Percentiles rank a stretch among this genome's conserved stretches.
phyloP scores from a whole-genome alignment of 2,329 filamentous ascomycete species.

The Colletotrichum sp. region DNA sequence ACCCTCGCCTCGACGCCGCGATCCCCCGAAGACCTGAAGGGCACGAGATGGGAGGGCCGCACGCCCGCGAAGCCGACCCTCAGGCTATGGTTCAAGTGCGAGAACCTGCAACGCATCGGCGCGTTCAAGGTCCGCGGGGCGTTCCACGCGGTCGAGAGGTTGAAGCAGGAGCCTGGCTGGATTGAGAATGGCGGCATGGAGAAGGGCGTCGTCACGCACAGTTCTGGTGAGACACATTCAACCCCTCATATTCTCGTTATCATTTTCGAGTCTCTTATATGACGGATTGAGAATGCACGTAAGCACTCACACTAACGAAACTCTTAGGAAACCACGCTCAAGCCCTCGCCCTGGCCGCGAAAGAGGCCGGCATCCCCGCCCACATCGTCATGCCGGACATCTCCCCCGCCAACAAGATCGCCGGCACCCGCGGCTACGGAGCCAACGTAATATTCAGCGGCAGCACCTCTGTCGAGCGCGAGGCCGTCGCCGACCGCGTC shows the following conservation, averaged over 20 bases:
- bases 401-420: conserved; percentile 84
- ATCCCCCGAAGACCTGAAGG: conserved; percentile 52
- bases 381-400: conserved; percentile 95
- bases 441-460: conserved; percentile 83
- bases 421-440: conserved; percentile 79
- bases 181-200: conserved; percentile 62
- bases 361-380: conserved; percentile 73
- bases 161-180: conserved; percentile 68
- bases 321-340: conserved; percentile 87
- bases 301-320: neutral
- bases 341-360: conserved; percentile 85
- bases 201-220: conserved; percentile 87
- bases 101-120: conserved; percentile 89
- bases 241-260: neutral
- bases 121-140: conserved; percentile 93
- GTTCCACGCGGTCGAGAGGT: conserved; percentile 79
- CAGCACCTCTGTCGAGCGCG: conserved; percentile 79
- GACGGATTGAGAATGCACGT: neutral
- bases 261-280: neutral
- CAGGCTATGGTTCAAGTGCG: conserved; percentile 91
- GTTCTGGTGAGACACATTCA: conserved; percentile 67
- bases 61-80: conserved; percentile 68
- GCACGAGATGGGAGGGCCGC: conserved; percentile 61
- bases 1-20: conserved; percentile 76
- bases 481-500: conserved; percentile 75